Evolutionary conservation across 2,329 filamentous ascomycete species (phyloP), one percentile per base, ranked within the genome.

Genomic region (Cladophialophora psammophila): DNA sequence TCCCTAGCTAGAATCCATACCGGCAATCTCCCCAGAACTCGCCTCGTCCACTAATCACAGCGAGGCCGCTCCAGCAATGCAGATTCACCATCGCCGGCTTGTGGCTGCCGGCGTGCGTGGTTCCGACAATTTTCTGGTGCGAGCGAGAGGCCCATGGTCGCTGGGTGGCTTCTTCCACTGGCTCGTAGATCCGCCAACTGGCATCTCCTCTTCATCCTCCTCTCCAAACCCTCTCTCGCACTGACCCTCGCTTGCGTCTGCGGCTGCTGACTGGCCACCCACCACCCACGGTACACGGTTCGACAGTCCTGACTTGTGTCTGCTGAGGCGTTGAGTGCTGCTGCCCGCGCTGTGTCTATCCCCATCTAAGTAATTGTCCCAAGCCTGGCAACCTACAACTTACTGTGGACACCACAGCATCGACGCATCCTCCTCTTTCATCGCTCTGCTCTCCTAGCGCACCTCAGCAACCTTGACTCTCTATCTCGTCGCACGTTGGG

Each of bases 281-380:
- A 20, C 45, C 18, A 50, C 18, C 45, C 45, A 9, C 45, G 18
- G 18, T 26, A 26, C 40, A 45, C 40, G 9, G 36, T 13, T 10
- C 36, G 15, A 15, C 18, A 2, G 15, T 45, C 40, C n/a, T n/a
- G n/a, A 18, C 40, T 45, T 15, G 40, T 18, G 15, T 45, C 18
- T 45, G 15, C 15, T 18, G n/a, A 18, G n/a, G 15, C n/a, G 40
- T 45, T 9, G 40, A 18, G 40, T n/a, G 40, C 40, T 45, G 40
- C 40, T 45, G 15, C 40, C 45, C 45, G 35, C 34, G 42, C 12
- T 45, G 26, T 38, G 10, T 31, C 38, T 58, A 10, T 42, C 36
- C 48, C 55, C n/a, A 42, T 58, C 55, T 40, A 40, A 58, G 55
- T 42, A 58, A 58, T 58, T 58, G 55, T 58, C 35, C n/a, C 26